Conservation (phyloP, 768 basidiomycete species). For the Rhodotorula graminis region DNA sequence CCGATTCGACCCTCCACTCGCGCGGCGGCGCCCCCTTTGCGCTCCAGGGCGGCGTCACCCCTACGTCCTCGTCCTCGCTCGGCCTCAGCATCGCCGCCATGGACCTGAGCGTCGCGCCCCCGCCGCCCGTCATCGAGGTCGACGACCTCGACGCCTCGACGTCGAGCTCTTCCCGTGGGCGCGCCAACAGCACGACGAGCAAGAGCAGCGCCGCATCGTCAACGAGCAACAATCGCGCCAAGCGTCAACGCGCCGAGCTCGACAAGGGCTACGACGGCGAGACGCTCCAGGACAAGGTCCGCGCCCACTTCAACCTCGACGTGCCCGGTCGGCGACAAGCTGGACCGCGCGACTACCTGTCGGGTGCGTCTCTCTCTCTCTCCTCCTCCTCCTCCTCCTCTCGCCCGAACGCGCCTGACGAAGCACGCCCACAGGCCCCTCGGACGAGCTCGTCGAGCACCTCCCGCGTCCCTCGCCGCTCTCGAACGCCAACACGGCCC, state of each 20-base stretch:
- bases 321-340: background rate
- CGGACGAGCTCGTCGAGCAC: slow-evolving; percentile 28
- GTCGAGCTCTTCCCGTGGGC: too few relatives aligned
- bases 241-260: slow-evolving; percentile 1
- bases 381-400: background rate
- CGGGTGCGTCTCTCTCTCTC: background rate
- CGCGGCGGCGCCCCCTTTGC: slow-evolving; percentile 27
- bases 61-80: background rate
- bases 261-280: slow-evolving; percentile 37
- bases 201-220: background rate
- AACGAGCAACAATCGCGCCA: slow-evolving; percentile 1
- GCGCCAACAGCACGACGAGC: background rate
- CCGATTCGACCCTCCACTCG: slow-evolving; percentile 23
- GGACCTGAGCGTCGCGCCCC: slow-evolving; percentile 18
- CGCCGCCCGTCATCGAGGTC: slow-evolving; percentile 19
- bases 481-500: slow-evolving; percentile 13
- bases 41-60: background rate
- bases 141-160: too few relatives aligned
- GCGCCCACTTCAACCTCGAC: slow-evolving; percentile 2
- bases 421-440: slow-evolving; percentile 4
- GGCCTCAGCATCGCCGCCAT: slow-evolving; percentile 26
- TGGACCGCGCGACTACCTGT: slow-evolving; percentile 27
- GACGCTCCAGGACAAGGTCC: slow-evolving; percentile 8
- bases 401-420: background rate
- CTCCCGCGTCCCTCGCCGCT: slow-evolving; percentile 31